Evolutionary conservation across 108 stramenopile genomes (phyloP), one percentile per base, ranked within the genome.

Genomic region (Discostella stelligeroides): DNA sequence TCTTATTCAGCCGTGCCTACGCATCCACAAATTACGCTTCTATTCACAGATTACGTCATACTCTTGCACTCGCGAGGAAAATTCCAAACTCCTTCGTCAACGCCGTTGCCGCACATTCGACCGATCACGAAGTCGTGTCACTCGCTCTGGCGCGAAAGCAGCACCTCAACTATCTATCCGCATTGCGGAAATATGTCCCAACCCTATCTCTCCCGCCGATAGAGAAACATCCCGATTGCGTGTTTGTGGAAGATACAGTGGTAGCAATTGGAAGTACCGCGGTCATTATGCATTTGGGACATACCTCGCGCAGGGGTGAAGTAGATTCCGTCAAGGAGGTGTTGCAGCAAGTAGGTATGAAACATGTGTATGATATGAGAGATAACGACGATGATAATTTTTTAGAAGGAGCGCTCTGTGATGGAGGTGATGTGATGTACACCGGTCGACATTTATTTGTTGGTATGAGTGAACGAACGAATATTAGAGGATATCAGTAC

Each of bases 191-290:
- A 1, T 68, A 72, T 45, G 34, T 84, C 29, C 87, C 87, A 0
- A 84, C 73, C 0, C 25, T 86, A 7, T 77, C 60, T 23, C 65
- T 86, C 24, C 85, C 86, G 7, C 59, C 78, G 1, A 17, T 85
- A n/a, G 79, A 86, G 23, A 23, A 74, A 4, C 65, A 81, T 66
- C 86, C 90, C 7, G 90, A 91, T 64, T 82, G 73, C 28, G 24
- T 75, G n/a, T 91, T 91, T 75, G 86, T 91, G n/a, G 90, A 91
- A 78, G 90, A 91, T 64, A 82, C 83, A 7, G 84, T 80, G 1
- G 82, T 88, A 0, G 86, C 78, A 4, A 68, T 87, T 61, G 83
- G 74, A 17, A 60, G 74, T 37, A 67, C 24, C 15, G 87, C 75
- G 11, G 84, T 83, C 21, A 68, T 91, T 37, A 87, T 80, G 34